Evolutionary conservation across 805 yeast species (phyloP).

Genomic region (Yarrowia osloensis): DNA sequence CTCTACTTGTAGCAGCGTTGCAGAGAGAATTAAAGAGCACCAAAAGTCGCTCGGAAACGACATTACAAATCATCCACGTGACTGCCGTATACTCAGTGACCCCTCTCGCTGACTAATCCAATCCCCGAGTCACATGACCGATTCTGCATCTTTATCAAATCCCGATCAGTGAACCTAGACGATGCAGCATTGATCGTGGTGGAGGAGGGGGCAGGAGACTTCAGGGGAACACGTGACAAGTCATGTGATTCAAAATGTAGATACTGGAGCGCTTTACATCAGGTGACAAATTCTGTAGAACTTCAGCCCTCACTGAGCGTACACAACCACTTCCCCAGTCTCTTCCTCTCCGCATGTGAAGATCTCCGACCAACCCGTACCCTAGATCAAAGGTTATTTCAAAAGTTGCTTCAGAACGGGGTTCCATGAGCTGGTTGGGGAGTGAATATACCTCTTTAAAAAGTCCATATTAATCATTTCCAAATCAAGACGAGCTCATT

Average conservation of each 20-base stretch:
- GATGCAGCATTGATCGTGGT: background rate
- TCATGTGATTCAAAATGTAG: background rate
- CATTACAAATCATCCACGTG: too few relatives aligned
- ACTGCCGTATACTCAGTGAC: too few relatives aligned
- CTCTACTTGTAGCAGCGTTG: too few relatives aligned
- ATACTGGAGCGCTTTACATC: too few relatives aligned
- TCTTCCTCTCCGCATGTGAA: background rate
- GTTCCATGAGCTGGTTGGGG: background rate
- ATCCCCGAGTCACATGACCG: background rate
- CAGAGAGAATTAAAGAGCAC: too few relatives aligned
- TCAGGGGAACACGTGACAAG: background rate
- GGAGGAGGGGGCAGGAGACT: background rate
- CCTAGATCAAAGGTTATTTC: background rate
- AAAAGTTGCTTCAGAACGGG: conserved; percentile 4
- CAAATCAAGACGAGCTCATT: background rate
- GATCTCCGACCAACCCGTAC: background rate
- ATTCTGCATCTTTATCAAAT: background rate
- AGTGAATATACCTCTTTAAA: background rate
- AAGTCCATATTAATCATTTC: background rate
- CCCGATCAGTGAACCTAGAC: conserved; percentile 12
- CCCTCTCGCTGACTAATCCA: too few relatives aligned
- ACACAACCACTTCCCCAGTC: too few relatives aligned
- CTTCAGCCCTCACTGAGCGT: too few relatives aligned
- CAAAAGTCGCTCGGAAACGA: too few relatives aligned
- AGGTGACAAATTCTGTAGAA: too few relatives aligned